Percentiles rank a stretch among this genome's conserved stretches.
Conservation (phyloP, 2,329 filamentous ascomycete species). For the Colletotrichum tanaceti region DNA sequence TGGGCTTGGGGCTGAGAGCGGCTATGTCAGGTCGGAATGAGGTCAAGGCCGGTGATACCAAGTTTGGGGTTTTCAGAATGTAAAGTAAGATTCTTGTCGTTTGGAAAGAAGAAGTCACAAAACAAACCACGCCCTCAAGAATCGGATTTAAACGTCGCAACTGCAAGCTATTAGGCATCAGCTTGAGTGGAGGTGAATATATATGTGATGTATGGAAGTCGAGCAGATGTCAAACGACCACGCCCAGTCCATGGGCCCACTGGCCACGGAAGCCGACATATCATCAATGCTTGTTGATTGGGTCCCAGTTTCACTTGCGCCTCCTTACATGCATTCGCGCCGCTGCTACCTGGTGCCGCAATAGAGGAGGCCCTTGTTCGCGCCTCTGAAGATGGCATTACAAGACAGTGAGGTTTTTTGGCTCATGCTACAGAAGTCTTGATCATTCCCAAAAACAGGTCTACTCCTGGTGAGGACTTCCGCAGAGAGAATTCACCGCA, state of each 20-base stretch:
- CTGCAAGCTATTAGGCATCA: background rate
- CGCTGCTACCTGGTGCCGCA: background rate
- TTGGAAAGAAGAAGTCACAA: background rate
- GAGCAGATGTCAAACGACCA: background rate
- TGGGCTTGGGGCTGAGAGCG: constrained; percentile 78
- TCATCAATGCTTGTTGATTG: background rate
- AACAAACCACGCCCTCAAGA: background rate
- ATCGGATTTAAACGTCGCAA: background rate
- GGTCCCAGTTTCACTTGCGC: background rate
- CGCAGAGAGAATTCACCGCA: constrained; percentile 7
- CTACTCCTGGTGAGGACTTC: constrained; percentile 3
- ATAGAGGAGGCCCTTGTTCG: background rate
- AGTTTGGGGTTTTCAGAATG: constrained; percentile 87
- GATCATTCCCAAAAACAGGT: background rate
- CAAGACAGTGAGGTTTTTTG: background rate
- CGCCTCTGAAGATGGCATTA: background rate
- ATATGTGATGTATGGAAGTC: background rate
- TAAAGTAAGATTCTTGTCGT: constrained; percentile 52
- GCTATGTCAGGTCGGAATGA: constrained; percentile 76
- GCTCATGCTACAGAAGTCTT: background rate
- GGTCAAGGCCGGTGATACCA: constrained; percentile 70
- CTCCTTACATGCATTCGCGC: constrained; percentile 1
- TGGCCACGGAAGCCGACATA: background rate
- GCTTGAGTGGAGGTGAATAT: background rate
- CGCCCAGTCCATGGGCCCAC: background rate